Conservation (phyloP, 2,329 filamentous ascomycete genomes). For the Arthrobotrys megalospora region DNA sequence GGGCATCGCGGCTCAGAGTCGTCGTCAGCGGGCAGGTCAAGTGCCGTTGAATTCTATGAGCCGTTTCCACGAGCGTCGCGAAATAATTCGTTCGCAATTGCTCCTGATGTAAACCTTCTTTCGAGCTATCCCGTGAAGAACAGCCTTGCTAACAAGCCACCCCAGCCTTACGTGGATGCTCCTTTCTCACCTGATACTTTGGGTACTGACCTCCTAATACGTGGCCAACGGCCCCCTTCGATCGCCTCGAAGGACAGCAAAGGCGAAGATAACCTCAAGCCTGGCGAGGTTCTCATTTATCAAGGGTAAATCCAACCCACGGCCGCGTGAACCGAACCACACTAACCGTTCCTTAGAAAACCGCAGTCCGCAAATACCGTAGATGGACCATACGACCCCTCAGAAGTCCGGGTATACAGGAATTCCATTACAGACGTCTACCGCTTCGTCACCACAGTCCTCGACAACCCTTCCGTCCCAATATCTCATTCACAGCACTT, state of each 20-base stretch:
- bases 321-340: neutral
- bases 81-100: slow-evolving; percentile 39
- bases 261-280: slow-evolving; percentile 57
- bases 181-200: slow-evolving; percentile 54
- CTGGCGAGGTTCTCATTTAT: slow-evolving; percentile 47
- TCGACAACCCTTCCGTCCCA: slow-evolving; percentile 43
- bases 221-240: slow-evolving; percentile 37
- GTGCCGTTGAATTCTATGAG: slow-evolving; percentile 33
- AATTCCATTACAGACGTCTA: slow-evolving; percentile 37
- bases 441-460: slow-evolving; percentile 51
- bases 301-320: slow-evolving; percentile 26
- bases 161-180: slow-evolving; percentile 39
- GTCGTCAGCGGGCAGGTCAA: neutral
- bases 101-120: slow-evolving; percentile 26
- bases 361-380: slow-evolving; percentile 34
- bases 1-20: slow-evolving; percentile 41
- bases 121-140: neutral
- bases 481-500: slow-evolving; percentile 53
- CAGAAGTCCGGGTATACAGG: slow-evolving; percentile 46
- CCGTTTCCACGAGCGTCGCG: slow-evolving; percentile 32
- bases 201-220: slow-evolving; percentile 34
- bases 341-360: slow-evolving; percentile 1
- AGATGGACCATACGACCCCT: slow-evolving; percentile 44
- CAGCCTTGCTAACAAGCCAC: slow-evolving; percentile 5
- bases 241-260: slow-evolving; percentile 57